phyloP scores from a whole-genome alignment of 78 protist genomes.

The Dictyostelium brefeldianum region DNA sequence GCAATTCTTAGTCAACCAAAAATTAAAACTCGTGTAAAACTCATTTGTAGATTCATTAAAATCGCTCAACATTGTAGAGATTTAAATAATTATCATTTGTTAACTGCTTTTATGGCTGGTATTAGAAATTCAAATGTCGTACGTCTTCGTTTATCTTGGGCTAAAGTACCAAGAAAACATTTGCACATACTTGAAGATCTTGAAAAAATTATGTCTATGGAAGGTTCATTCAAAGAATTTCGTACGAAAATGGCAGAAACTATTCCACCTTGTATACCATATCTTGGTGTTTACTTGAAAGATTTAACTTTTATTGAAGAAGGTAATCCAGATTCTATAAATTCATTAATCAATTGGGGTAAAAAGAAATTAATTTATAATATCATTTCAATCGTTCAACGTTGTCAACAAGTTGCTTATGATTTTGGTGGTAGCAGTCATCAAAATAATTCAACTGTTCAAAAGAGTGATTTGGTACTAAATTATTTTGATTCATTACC shows the following conservation, averaged over 20 bases:
- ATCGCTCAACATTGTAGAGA: constrained; percentile 84
- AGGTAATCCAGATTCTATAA: constrained; percentile 80
- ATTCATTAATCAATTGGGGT: constrained; percentile 81
- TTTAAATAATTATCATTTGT: constrained; percentile 74
- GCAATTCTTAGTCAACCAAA: constrained; percentile 64
- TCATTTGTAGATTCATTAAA: constrained; percentile 74
- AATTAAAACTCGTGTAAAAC: constrained; percentile 60
- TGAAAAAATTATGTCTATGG: constrained; percentile 83
- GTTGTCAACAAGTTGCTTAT: constrained; percentile 75
- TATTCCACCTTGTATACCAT: constrained; percentile 83
- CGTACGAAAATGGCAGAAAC: constrained; percentile 62
- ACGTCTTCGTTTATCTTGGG: constrained; percentile 67
- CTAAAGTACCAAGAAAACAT: constrained; percentile 57
- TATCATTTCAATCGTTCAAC: constrained; percentile 70
- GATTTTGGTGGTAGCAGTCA: constrained; percentile 36
- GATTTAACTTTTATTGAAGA: constrained; percentile 89
- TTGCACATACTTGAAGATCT: constrained; percentile 51
- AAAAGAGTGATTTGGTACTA: constrained; percentile 24
- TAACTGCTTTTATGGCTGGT: constrained; percentile 79
- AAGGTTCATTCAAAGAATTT: constrained; percentile 80
- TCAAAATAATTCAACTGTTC: neutral
- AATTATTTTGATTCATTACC: constrained; percentile 64
- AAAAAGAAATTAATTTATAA: constrained; percentile 71
- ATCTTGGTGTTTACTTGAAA: constrained; percentile 79
- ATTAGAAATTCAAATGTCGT: constrained; percentile 62